Conservation (phyloP, 192 early-diverging fungal species). For the Podila horticola region DNA sequence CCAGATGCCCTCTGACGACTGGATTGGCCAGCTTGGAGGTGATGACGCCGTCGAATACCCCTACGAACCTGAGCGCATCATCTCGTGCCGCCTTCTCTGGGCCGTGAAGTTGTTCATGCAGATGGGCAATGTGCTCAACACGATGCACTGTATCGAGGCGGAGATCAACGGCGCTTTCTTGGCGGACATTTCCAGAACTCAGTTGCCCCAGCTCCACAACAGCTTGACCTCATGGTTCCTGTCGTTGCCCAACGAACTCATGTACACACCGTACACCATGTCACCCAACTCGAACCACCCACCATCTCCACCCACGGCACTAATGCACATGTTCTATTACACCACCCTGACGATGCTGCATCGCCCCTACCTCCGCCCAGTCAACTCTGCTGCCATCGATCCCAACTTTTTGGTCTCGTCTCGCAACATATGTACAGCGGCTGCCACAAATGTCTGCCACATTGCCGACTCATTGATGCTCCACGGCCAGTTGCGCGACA, state of each 20-base stretch:
- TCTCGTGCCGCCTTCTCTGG: conserved; percentile 43
- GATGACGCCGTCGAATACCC: conserved; percentile 48
- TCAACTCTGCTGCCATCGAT: conserved; percentile 44
- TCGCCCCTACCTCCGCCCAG: conserved; percentile 60
- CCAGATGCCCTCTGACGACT: conserved; percentile 50
- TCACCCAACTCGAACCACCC: conserved; percentile 53
- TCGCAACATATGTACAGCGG: conserved; percentile 51
- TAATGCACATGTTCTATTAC: conserved; percentile 66
- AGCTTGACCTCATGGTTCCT: conserved; percentile 59
- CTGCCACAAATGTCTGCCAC: conserved; percentile 53
- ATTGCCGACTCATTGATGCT: conserved; percentile 54
- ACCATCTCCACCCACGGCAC: conserved; percentile 39
- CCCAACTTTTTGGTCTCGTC: conserved; percentile 52
- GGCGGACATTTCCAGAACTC: conserved; percentile 49
- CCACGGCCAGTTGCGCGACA: conserved; percentile 38
- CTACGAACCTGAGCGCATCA: conserved; percentile 46
- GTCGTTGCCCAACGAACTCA: conserved; percentile 58
- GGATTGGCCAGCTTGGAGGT: conserved; percentile 35
- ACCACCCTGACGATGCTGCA: conserved; percentile 65
- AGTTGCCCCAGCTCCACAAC: conserved; percentile 47
- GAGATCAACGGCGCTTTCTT: conserved; percentile 49
- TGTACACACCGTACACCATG: conserved; percentile 60
- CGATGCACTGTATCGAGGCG: conserved; percentile 51
- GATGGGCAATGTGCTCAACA: conserved; percentile 49
- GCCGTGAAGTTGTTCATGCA: conserved; percentile 49